Percentiles rank a stretch among this genome's conserved stretches.
Evolutionary conservation across 2,329 filamentous ascomycete genomes (phyloP).

Genomic region (Diaporthe ilicicola): DNA sequence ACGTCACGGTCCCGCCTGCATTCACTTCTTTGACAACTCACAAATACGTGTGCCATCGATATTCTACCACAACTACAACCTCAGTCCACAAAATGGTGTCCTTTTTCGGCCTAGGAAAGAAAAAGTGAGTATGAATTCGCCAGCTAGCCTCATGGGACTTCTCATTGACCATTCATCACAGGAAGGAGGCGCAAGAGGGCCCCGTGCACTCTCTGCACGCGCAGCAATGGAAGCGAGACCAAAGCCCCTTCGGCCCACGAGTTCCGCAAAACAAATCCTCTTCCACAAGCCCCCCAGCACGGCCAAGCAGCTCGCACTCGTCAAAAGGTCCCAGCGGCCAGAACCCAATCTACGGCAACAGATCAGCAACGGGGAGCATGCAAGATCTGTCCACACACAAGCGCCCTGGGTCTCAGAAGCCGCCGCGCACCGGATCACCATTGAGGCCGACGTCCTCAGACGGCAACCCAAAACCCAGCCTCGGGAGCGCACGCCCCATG

Average conservation of each 20-base stretch:
- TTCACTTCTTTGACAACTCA: neutral
- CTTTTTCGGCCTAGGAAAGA: slow-evolving; percentile 11
- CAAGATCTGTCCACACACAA: neutral
- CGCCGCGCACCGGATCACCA: slow-evolving; percentile 3
- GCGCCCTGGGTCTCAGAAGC: neutral
- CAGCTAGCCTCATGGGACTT: neutral
- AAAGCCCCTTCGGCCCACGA: slow-evolving; percentile 14
- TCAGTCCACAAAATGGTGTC: neutral
- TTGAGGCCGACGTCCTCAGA: neutral
- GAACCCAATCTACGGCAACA: neutral
- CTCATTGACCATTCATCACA: neutral
- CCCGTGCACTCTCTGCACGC: slow-evolving; percentile 16
- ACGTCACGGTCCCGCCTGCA: slow-evolving; percentile 1
- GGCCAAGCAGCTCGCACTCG: slow-evolving; percentile 15
- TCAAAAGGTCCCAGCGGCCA: neutral
- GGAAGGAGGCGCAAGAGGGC: neutral
- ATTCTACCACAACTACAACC: neutral
- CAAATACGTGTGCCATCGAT: neutral
- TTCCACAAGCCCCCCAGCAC: neutral
- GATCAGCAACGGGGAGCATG: slow-evolving; percentile 7
- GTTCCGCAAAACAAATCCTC: neutral
- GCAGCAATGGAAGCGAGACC: slow-evolving; percentile 16
- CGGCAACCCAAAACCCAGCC: neutral
- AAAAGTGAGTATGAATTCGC: neutral
- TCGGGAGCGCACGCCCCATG: neutral